Evolutionary conservation across 2,329 filamentous ascomycete genomes (phyloP), one percentile per base, ranked within the genome.

Genomic region (Microascus cirrosus): DNA sequence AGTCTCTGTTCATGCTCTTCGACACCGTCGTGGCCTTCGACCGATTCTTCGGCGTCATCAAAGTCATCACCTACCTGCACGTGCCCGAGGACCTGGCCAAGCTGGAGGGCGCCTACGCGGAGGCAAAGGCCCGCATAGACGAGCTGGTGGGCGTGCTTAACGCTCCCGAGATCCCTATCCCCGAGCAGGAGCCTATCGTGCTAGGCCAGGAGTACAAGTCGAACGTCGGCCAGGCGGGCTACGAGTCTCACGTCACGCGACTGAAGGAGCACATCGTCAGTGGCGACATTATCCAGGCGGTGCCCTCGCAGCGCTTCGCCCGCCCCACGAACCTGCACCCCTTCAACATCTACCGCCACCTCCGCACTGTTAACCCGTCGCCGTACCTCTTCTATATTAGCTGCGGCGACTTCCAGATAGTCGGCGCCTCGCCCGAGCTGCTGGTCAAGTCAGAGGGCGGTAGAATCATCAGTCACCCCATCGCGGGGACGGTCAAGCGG

Each of bases 361-460:
- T 99, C 42, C 89, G 94, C 61, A 96, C 90, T n/a, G 89, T 97
- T 67, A 99, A 99, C 70, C 94, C 94, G 0, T 96, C 91, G 10
- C 94, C 94, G 0, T 99, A 99, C 73, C 84, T 99, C 39, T 99
- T 99, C 78, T 99, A 92, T 74, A 83, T 99, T 61, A 85, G 94
- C 70, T 97, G 93, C 74, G 81, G 82, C 60, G 87, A 90, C 67
- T 97, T 99, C 74, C 89, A 96, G 70, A 92, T 99, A 63, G 87
- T 99, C 13, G 94, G 94, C 60, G 94, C 94, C 45, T 95, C 90
- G 59, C 94, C 94, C 1, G 94, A 99, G 74, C 82, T 97, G 61
- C 83, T 99, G 53, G 93, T 96, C 67, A 96, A 96, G 74, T 85
- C 88, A 63, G 91, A 96, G 68, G 81, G 80, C 45, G 90, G 91